Evolutionary conservation across 2,329 filamentous ascomycete species (phyloP), one percentile per base, ranked within the genome.

Genomic region (Parascedosporium putredinis): DNA sequence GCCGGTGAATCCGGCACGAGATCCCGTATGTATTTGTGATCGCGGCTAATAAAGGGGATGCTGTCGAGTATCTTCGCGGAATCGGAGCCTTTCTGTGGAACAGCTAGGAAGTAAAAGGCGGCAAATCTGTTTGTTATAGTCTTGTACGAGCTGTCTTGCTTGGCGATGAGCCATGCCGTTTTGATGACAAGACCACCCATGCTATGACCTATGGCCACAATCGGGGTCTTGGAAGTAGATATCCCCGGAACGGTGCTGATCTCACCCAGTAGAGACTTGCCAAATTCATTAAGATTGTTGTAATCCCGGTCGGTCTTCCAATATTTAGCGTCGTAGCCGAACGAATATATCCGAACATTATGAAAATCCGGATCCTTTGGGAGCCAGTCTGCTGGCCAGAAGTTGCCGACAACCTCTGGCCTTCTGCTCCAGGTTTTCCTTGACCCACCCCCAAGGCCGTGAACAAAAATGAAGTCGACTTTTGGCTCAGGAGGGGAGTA

Each of bases 301-400:
- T 54, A 56, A 44, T 60, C 53, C 23, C 57, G 53, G 45, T 54
- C 57, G 4, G 54, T 54, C 42, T 58, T 60, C 5, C 47, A 31
- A 45, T 56, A 67, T 46, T 64, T 54, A 16, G 66, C 60, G 49
- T 65, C 57, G 44, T 67, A 67, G 27, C 64, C 65, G 44, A 57
- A 66, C 24, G 50, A 62, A 36, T 61, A 58, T 22, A 66, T 57
- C 33, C 61, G 52, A 4, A 58, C 60, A 23, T 55, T 31, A 27
- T 55, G 45, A 47, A 66, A 62, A 1, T 47, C 56, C 2, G 54
- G 47, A 22, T 66, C 64, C 20, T 54, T 47, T 3, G 64, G 60
- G 1, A 71, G 62, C 62, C 63, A 70, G 45, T 62, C 55, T 36
- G 57, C 47, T 1, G 68, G 68, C 68, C 68, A 71, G 53, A 62